A percentile compares a stretch with the other conserved stretches of the same genome.
Evolutionary conservation across 345 rosid genomes (phyloP).

Genomic region (Salix viminalis): DNA sequence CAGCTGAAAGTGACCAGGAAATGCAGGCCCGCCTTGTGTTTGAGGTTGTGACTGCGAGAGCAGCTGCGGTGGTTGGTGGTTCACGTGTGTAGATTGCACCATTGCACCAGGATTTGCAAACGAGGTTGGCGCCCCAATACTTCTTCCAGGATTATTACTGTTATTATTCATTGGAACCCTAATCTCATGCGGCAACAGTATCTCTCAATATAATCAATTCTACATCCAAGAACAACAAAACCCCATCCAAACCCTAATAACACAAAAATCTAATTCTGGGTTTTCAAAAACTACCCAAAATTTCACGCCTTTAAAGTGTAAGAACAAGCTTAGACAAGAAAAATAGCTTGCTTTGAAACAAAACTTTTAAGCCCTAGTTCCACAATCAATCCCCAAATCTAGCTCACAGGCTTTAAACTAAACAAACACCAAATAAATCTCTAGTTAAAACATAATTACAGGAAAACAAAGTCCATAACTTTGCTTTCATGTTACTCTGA

Average conservation of each 20-base stretch:
- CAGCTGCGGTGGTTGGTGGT: conserved; percentile 28
- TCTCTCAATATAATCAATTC: conserved; percentile 14
- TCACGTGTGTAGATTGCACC: conserved; percentile 26
- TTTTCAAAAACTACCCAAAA: background rate
- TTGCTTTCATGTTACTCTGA: background rate
- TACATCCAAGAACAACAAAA: conserved; percentile 9
- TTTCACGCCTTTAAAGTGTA: background rate
- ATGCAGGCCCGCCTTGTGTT: conserved; percentile 28
- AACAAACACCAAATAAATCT: background rate
- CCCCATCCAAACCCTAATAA: conserved; percentile 4
- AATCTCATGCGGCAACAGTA: background rate
- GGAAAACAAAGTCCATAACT: background rate
- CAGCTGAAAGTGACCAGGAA: conserved; percentile 51
- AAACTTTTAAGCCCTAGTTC: conserved; percentile 6
- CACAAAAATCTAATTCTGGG: background rate
- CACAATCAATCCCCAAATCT: background rate
- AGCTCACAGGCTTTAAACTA: background rate
- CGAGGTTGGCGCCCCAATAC: conserved; percentile 28
- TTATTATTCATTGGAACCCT: conserved; percentile 30
- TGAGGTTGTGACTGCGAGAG: conserved; percentile 36
- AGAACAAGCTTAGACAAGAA: background rate
- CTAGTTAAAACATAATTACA: background rate
- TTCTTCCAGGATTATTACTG: conserved; percentile 28
- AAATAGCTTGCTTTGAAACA: conserved; percentile 7
- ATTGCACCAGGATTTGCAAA: conserved; percentile 30